Conservation (phyloP, 352 stramenopile species). For the Phytophthora podocarpi region DNA sequence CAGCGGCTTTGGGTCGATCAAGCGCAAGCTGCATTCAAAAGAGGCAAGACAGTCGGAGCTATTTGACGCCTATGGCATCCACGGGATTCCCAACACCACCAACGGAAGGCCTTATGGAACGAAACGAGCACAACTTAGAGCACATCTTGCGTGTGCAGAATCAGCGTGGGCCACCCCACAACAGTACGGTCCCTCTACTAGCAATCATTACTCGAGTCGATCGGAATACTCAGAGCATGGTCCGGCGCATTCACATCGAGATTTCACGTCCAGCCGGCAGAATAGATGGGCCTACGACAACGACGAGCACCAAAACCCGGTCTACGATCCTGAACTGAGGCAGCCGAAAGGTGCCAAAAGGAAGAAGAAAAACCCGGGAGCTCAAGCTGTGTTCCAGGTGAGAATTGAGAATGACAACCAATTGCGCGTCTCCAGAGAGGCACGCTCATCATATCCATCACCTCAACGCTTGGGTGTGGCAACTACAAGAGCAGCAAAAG, state of each 20-base stretch:
- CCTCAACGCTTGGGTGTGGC: conserved; percentile 32
- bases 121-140: conserved; percentile 62
- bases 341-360: conserved; percentile 26
- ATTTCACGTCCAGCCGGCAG: conserved; percentile 4
- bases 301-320: conserved; percentile 12
- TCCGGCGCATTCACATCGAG: conserved; percentile 12
- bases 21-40: conserved; percentile 46
- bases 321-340: conserved; percentile 7
- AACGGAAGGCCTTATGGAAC: conserved; percentile 39
- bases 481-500: conserved; percentile 34
- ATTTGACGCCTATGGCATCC: conserved; percentile 73
- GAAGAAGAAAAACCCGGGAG: conserved; percentile 38
- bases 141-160: conserved; percentile 51
- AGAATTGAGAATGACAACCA: conserved; percentile 50
- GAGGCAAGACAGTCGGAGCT: conserved; percentile 61
- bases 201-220: conserved; percentile 39
- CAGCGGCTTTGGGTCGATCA: conserved; percentile 15
- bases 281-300: conserved; percentile 18
- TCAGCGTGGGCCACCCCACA: conserved; percentile 41
- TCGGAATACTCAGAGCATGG: conserved; percentile 27
- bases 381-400: conserved; percentile 41
- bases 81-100: not conserved
- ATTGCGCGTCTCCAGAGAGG: conserved; percentile 41
- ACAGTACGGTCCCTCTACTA: conserved; percentile 20
- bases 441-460: conserved; percentile 32